These are phyloP conservation scores for Phaeosphaeriaceae sp. DNA, from an alignment of 2,329 filamentous ascomycete species.

Conservation along the genomic window DNA sequence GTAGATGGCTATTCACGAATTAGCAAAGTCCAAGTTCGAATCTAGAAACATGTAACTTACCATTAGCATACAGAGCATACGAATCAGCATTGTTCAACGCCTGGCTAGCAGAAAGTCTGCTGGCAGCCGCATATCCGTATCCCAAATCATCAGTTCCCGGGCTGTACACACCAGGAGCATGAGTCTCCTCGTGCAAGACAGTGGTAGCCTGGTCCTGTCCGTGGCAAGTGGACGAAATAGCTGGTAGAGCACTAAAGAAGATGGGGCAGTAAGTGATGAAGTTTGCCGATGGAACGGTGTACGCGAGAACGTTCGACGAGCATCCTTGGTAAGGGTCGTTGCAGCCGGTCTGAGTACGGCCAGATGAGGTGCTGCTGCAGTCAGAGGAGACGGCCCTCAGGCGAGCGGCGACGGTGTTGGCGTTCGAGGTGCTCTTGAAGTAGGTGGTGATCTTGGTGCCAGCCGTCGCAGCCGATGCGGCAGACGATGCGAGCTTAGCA, in stretches of 20 bases:
- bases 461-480: constrained; percentile 58
- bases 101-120: constrained; percentile 55
- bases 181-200: constrained; percentile 71
- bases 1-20: constrained; percentile 8
- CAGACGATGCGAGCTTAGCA: constrained; percentile 60
- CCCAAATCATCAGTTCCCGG: constrained; percentile 64
- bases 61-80: constrained; percentile 64
- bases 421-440: constrained; percentile 66
- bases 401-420: constrained; percentile 43
- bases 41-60: constrained; percentile 29
- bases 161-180: constrained; percentile 63
- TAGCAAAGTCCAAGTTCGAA: constrained; percentile 3
- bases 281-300: constrained; percentile 64
- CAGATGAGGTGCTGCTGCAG: constrained; percentile 59
- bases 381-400: constrained; percentile 59
- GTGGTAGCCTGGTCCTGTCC: constrained; percentile 72
- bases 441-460: constrained; percentile 65
- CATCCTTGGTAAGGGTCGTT: constrained; percentile 65
- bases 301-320: constrained; percentile 60
- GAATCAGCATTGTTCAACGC: constrained; percentile 72
- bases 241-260: constrained; percentile 65
- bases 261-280: constrained; percentile 69
- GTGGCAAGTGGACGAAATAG: constrained; percentile 63
- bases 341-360: constrained; percentile 64
- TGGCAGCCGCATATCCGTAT: constrained; percentile 63